Conservation (phyloP, 169 alveolate genomes). For the Plasmodium gallinaceum region DNA sequence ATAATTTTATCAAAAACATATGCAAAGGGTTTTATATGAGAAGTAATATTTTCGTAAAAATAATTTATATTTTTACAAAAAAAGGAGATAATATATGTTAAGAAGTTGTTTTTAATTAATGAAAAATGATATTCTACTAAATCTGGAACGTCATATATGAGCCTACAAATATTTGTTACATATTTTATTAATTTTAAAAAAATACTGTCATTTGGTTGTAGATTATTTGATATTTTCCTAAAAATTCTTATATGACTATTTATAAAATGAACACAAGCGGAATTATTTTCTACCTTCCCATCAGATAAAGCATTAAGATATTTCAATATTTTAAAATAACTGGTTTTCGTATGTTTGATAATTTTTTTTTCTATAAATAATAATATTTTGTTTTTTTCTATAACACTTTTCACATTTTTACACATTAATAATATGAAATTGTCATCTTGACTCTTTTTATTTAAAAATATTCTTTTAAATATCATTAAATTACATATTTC, state of each 20-base stretch:
- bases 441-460: conserved; percentile 22
- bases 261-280: conserved; percentile 6
- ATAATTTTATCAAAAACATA: conserved; percentile 31
- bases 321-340: conserved; percentile 13
- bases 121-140: conserved; percentile 43
- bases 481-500: conserved; percentile 36
- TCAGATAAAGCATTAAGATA: conserved; percentile 32
- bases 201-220: conserved; percentile 10
- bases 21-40: conserved; percentile 33
- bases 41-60: conserved; percentile 41
- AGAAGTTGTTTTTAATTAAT: conserved; percentile 25
- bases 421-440: conserved; percentile 61
- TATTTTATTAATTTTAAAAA: conserved; percentile 60
- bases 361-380: conserved; percentile 40
- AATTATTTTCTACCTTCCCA: neutral
- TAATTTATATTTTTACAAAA: conserved; percentile 17
- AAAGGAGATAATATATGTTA: conserved; percentile 19
- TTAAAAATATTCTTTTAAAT: conserved; percentile 31
- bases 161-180: conserved; percentile 37
- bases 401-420: conserved; percentile 27
- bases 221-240: conserved; percentile 10
- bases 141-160: conserved; percentile 23
- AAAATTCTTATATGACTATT: conserved; percentile 63
- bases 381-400: conserved; percentile 46
- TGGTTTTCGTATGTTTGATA: conserved; percentile 2